These are phyloP conservation scores for Suillus decipiens DNA, from an alignment of 768 basidiomycete species.

Conservation along the genomic window DNA sequence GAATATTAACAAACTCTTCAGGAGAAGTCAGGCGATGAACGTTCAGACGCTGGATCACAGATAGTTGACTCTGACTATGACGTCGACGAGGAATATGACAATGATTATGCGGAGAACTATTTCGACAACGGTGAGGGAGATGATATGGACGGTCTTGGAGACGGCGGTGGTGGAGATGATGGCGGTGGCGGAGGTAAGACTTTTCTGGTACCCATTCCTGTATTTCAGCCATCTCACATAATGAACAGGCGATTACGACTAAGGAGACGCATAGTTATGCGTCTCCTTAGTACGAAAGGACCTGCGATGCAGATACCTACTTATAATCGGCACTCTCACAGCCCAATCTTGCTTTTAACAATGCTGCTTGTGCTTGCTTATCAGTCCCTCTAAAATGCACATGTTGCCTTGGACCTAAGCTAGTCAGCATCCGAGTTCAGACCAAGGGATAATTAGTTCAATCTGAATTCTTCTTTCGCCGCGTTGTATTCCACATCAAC, in stretches of 20 bases:
- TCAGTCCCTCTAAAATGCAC: background rate
- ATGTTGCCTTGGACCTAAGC: background rate
- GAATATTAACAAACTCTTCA: slow-evolving; percentile 24
- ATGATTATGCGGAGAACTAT: slow-evolving; percentile 89
- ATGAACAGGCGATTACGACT: slow-evolving; percentile 28
- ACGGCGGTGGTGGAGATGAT: slow-evolving; percentile 63
- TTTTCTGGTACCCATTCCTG: slow-evolving; percentile 8
- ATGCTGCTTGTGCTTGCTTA: background rate
- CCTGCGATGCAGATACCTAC: background rate
- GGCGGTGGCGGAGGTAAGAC: slow-evolving; percentile 54
- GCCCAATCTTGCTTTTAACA: no score
- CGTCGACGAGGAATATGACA: slow-evolving; percentile 89
- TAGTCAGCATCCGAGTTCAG: no score
- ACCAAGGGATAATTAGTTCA: no score
- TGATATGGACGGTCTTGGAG: slow-evolving; percentile 76
- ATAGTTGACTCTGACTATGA: slow-evolving; percentile 75
- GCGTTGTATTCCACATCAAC: no score
- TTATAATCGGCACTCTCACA: background rate
- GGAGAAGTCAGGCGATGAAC: slow-evolving; percentile 74
- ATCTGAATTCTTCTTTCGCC: background rate
- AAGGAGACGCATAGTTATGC: slow-evolving; percentile 6
- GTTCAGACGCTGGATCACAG: slow-evolving; percentile 68
- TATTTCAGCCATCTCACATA: background rate
- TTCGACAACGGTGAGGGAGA: slow-evolving; percentile 89
- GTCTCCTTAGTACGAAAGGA: background rate